Base-by-base conservation (phyloP, 2,329 filamentous ascomycete species). In the Botrytis paeoniae region DNA sequence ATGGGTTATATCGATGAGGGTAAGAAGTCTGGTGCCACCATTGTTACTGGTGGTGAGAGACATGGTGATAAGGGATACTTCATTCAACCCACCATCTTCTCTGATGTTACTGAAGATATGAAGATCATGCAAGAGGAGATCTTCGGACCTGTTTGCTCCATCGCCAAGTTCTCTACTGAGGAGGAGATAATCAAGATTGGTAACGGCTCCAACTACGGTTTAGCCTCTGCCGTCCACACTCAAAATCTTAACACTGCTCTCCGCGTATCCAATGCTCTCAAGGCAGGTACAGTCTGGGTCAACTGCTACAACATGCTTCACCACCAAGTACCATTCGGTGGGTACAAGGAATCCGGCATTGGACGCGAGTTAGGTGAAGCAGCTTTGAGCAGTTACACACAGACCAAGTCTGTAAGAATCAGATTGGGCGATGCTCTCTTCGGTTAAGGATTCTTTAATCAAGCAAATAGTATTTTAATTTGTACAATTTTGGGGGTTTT, bases 281-380 rank as follows among this genome's bases (percentile, higher is more conserved):
- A 85, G 79, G 91, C 91, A 37, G 91, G 88, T 77, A 82, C 80
- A 41, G 79, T 81, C 69, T 82, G 81, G 80, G 79, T 79, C 73
- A 77, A 79, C 69, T 77, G 74, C 70, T 80, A 95, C 84, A 97
- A 96, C 83, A 85, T 90, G 75, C 84, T 96, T 1, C 89, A 92
- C 81, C 88, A 90, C 83, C 86, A 89, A 78, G 78, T 92, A 68
- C 82, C 80, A 29, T 95, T 95, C 77, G 91, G 92, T 71, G 93
- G 94, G 0, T 93, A 88, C 85, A 95, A 95, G 84, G 88, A 94
- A 83, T 89, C 85, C 39, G 93, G 93, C 75, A 92, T 94, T 73
- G 93, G 93, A 62, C 89, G 92, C 73, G 93, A 97, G 82, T 84
- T 92, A 6, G 91, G 91, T 75, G 89, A 92, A 84, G 88, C 87